phyloP scores from a whole-genome alignment of 2,329 filamentous ascomycete genomes.

The Beauveria sp. region DNA sequence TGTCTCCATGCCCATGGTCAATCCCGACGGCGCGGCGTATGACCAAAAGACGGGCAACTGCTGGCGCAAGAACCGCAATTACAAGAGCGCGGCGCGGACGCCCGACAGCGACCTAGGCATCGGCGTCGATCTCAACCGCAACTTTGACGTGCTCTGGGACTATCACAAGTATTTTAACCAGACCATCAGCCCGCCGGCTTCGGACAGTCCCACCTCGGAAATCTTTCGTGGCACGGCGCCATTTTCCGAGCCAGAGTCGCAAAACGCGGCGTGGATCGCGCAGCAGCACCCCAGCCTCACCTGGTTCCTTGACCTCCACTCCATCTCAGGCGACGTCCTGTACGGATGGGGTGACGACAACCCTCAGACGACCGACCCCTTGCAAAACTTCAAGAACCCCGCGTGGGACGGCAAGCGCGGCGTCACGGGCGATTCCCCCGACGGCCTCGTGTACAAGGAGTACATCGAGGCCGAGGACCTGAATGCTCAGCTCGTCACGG shows the following conservation, averaged over 20 bases:
- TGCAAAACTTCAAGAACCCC: slow-evolving; percentile 45
- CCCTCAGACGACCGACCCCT: slow-evolving; percentile 35
- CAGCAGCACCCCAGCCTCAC: slow-evolving; percentile 40
- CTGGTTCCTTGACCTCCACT: slow-evolving; percentile 55
- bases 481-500: slow-evolving; percentile 24
- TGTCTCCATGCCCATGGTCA: slow-evolving; percentile 44
- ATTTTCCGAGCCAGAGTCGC: slow-evolving; percentile 49
- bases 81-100: slow-evolving; percentile 22
- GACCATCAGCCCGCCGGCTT: slow-evolving; percentile 30
- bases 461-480: slow-evolving; percentile 34
- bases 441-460: slow-evolving; percentile 34
- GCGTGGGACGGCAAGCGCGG: slow-evolving; percentile 45
- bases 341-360: slow-evolving; percentile 52
- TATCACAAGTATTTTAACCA: slow-evolving; percentile 35
- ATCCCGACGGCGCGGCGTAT: slow-evolving; percentile 46
- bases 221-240: slow-evolving; percentile 43
- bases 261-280: slow-evolving; percentile 45
- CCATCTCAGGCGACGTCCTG: slow-evolving; percentile 41
- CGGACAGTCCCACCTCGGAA: slow-evolving; percentile 33
- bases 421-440: slow-evolving; percentile 30
- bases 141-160: slow-evolving; percentile 53
- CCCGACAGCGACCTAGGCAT: slow-evolving; percentile 23
- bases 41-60: slow-evolving; percentile 42
- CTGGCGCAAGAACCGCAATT: slow-evolving; percentile 51
- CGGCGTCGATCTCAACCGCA: slow-evolving; percentile 48